A percentile compares a stretch with the other conserved stretches of the same genome.
Evolutionary conservation across 371 early-diverging fungal genomes (phyloP).

Genomic region (Vairimorpha necatrix): DNA sequence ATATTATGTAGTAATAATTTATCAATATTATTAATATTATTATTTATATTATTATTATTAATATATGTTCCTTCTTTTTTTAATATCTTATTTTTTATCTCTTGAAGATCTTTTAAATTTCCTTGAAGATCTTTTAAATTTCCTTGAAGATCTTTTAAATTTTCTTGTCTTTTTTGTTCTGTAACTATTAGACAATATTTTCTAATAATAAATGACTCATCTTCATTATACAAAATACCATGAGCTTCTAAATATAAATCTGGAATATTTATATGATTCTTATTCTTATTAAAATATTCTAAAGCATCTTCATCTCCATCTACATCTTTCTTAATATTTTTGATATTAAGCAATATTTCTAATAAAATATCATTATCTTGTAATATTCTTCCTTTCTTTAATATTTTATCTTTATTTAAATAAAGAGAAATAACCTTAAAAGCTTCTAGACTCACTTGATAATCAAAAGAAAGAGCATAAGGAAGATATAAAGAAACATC

Average conservation of each 20-base stretch:
- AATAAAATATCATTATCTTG: background rate
- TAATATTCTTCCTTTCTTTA: background rate
- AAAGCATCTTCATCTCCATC: background rate
- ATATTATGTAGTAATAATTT: background rate
- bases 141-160: background rate
- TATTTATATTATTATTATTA: no score
- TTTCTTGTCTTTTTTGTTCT: background rate
- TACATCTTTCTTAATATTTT: background rate
- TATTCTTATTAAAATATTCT: background rate
- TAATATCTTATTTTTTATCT: background rate
- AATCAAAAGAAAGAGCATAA: background rate
- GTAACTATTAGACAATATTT: background rate
- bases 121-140: background rate
- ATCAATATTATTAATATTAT: no score
- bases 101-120: background rate
- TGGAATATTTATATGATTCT: background rate
- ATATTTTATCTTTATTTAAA: background rate
- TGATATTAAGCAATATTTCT: background rate
- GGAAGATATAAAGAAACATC: background rate
- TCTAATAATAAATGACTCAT: background rate
- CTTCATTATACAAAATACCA: background rate
- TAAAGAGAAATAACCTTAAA: background rate
- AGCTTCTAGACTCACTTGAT: background rate
- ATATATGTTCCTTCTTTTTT: no score
- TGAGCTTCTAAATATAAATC: slow-evolving; percentile 2